Conservation (phyloP, 2,329 filamentous ascomycete genomes). For the Colletotrichum tropicale region DNA sequence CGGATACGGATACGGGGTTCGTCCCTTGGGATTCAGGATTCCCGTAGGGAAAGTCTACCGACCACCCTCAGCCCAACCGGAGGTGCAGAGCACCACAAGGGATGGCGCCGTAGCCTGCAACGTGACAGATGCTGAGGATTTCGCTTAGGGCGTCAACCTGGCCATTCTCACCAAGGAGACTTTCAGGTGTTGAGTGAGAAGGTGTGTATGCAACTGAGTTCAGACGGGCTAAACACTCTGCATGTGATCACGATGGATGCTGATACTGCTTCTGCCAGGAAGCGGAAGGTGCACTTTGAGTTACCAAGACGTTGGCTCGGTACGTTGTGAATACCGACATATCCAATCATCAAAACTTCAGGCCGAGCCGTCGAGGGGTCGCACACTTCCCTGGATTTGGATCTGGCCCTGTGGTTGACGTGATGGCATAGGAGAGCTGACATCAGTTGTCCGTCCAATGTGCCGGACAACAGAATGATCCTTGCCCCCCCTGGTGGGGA, state of each 20-base stretch:
- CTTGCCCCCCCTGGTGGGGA: background rate
- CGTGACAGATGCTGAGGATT: background rate
- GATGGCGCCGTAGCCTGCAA: background rate
- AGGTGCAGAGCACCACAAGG: background rate
- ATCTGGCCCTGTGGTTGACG: background rate
- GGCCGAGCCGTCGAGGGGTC: background rate
- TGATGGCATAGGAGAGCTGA: background rate
- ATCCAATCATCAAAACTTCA: background rate
- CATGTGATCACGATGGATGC: background rate
- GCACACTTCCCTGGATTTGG: background rate
- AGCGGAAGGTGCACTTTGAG: background rate
- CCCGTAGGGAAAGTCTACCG: background rate
- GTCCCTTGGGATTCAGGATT: background rate
- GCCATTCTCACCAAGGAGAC: background rate
- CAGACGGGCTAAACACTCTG: background rate
- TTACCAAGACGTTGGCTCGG: background rate
- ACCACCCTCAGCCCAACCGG: background rate
- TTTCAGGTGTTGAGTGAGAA: background rate
- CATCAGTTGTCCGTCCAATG: background rate
- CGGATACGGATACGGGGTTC: slow-evolving; percentile 20
- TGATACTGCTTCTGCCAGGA: background rate
- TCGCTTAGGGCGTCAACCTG: background rate
- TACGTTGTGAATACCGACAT: background rate
- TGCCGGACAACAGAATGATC: background rate
- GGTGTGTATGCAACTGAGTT: background rate